Evolutionary conservation across 1,284 basidiomycete species (phyloP), one percentile per base, ranked within the genome.

Genomic region (Anthracocystis panici-leucophaei): DNA sequence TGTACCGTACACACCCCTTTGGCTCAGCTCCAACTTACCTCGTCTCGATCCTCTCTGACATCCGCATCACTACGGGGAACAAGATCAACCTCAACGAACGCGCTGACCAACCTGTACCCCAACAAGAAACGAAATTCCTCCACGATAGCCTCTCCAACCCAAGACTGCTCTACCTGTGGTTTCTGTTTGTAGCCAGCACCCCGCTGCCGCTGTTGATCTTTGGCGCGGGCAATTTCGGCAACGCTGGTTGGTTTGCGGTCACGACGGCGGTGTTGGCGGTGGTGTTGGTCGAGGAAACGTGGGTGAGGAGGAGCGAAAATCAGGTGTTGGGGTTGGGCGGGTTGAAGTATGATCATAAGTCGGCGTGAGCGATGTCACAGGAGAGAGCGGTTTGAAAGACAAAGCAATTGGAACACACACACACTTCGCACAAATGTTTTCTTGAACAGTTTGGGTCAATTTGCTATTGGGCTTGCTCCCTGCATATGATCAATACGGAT

Each of bases 181-280:
- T 82, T 40, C 35, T 85, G 27, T 80, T 75, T 33, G 44, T 84
- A 7, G 72, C 70, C 20, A 57, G 60, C 18, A 57, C 58, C 44
- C 82, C 82, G 1, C 23, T 83, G 59, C 83, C 83, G 5, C 56
- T 84, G 33, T 44, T 85, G 46, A 80, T 79, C 44, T 85, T 85
- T 72, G 83, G 83, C 25, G 76, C 78, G 2, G 83, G 83, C n/a
- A 78, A 75, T 38, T 85, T 84, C 61, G 61, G 58, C 53, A 82
- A 82, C 41, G 75, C 83, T 27, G 79, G 70, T 12, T 85, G 83
- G 83, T 85, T 82, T 80, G 45, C 66, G 20, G 60, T 84, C 46
- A 78, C 80, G 18, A 70, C 79, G 0, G 66, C 56, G 2, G 82
- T 71, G 9, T 16, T 81, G 5, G 65, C 56, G 31, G 41, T 82